These are phyloP conservation scores for Solanum bulbocastanum DNA, from an alignment of 257 asterid species.

Conservation along the genomic window DNA sequence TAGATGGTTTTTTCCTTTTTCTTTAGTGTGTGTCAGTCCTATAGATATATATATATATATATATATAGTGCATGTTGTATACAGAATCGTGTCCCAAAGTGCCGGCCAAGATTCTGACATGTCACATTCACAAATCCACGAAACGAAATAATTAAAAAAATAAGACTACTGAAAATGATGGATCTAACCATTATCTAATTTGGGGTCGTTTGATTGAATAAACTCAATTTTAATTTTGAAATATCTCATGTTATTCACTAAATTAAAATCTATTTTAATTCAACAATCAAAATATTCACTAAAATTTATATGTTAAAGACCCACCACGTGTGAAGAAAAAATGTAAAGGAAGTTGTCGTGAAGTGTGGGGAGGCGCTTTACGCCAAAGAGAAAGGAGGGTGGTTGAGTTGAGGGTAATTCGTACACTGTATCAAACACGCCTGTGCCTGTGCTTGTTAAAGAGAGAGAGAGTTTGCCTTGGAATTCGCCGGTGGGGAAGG, in stretches of 20 bases:
- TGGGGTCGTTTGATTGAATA: no score
- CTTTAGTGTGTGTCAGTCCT: neutral
- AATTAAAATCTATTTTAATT: no score
- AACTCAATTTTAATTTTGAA: no score
- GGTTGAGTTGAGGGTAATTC: neutral
- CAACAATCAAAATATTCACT: no score
- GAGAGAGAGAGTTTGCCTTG: neutral
- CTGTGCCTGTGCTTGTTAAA: no score
- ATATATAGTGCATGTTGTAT: neutral
- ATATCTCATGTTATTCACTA: no score
- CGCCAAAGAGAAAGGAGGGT: neutral
- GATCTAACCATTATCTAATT: neutral
- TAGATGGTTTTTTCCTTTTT: neutral
- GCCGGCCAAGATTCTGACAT: neutral
- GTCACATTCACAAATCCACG: neutral
- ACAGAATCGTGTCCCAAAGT: neutral
- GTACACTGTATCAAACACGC: neutral
- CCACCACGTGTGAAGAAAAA: constrained; percentile 9
- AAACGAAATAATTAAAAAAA: no score
- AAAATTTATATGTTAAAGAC: neutral
- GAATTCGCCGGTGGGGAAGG: neutral
- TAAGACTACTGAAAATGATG: neutral
- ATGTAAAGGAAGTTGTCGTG: neutral
- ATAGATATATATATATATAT: neutral
- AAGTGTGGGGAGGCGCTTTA: neutral